Evolutionary conservation across 2,329 filamentous ascomycete species (phyloP).

Genomic region (Rhinocladiella similis): DNA sequence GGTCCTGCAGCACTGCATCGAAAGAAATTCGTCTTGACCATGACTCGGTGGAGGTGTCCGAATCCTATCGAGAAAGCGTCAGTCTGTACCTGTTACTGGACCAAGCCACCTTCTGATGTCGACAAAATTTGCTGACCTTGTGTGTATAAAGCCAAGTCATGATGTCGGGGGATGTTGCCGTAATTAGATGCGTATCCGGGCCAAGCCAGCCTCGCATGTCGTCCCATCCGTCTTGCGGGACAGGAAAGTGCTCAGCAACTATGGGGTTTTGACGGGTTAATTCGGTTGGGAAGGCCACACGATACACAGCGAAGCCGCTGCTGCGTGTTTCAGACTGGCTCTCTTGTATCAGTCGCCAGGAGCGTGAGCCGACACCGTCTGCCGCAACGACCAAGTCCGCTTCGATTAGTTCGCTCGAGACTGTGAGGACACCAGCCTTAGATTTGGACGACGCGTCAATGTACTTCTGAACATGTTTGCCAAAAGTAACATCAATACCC

Average conservation of each 20-base stretch:
- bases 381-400: conserved; percentile 8
- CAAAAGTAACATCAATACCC: too few relatives aligned
- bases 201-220: conserved; percentile 3
- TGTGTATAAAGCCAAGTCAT: conserved; percentile 7
- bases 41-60: conserved; percentile 1
- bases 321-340: conserved; percentile 1
- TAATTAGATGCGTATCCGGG: conserved; percentile 5
- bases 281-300: conserved; percentile 3
- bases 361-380: conserved; percentile 6
- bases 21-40: conserved; percentile 3
- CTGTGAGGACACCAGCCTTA: not conserved
- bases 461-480: too few relatives aligned
- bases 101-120: not conserved
- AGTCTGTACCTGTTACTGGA: not conserved
- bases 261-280: not conserved
- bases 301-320: conserved; percentile 9
- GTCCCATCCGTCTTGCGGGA: too few relatives aligned
- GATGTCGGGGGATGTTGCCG: conserved; percentile 1
- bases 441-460: too few relatives aligned
- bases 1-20: not conserved
- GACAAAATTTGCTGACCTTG: not conserved
- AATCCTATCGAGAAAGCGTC: not conserved
- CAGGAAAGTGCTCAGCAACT: not conserved
- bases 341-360: not conserved
- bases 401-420: not conserved